Evolutionary conservation across 2,329 filamentous ascomycete species (phyloP).

Genomic region (Aspergillus fijiensis): DNA sequence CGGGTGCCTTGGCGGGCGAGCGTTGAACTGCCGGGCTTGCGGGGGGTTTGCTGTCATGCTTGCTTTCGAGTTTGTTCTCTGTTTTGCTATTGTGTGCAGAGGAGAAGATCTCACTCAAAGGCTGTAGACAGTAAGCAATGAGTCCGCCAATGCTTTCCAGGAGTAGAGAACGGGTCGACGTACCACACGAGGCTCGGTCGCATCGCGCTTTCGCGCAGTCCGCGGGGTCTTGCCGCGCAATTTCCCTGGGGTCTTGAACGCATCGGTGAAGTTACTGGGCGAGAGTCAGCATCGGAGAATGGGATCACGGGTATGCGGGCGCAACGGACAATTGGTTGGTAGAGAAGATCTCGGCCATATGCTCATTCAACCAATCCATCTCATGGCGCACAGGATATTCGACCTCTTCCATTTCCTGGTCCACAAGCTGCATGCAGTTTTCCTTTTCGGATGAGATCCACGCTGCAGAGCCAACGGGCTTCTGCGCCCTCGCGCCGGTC

Average conservation of each 20-base stretch:
- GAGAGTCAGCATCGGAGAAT: slow-evolving; percentile 29
- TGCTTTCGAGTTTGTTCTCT: slow-evolving; percentile 34
- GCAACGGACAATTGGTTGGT: slow-evolving; percentile 76
- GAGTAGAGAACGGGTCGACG: slow-evolving; percentile 20
- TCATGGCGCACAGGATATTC: slow-evolving; percentile 89
- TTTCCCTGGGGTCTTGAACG: slow-evolving; percentile 72
- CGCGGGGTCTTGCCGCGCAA: slow-evolving; percentile 50
- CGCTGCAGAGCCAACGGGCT: slow-evolving; percentile 71
- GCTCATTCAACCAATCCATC: slow-evolving; percentile 96
- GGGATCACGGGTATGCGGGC: slow-evolving; percentile 10
- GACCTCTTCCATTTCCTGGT: slow-evolving; percentile 88
- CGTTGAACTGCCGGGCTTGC: slow-evolving; percentile 37
- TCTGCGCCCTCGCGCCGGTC: slow-evolving; percentile 40
- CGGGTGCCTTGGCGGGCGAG: slow-evolving; percentile 33
- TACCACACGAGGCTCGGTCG: slow-evolving; percentile 46
- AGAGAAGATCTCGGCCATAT: slow-evolving; percentile 92
- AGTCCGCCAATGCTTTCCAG: slow-evolving; percentile 3
- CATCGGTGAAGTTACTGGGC: slow-evolving; percentile 78
- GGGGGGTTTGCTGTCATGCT: slow-evolving; percentile 33
- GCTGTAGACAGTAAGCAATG: slow-evolving; percentile 29
- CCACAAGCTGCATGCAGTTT: slow-evolving; percentile 71
- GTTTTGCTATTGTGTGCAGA: slow-evolving; percentile 41
- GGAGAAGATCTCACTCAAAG: slow-evolving; percentile 50
- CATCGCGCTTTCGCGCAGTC: slow-evolving; percentile 45
- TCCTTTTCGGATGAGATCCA: slow-evolving; percentile 86